Evolutionary conservation across 305 asterid genomes (phyloP), one percentile per base, ranked within the genome.

Genomic region (Fraxinus nigra): DNA sequence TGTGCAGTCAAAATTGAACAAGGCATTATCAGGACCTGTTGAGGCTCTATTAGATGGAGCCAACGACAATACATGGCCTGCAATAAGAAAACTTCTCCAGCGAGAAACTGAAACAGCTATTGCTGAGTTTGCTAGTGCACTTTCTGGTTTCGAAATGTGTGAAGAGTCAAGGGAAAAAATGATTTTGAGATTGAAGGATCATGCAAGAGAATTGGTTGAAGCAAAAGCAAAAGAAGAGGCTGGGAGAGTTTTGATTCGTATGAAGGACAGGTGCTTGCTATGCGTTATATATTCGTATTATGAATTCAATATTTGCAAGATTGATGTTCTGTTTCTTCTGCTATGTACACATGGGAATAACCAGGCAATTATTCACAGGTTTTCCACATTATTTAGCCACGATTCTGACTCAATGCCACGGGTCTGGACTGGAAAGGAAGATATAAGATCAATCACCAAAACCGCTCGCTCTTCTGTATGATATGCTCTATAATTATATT

Each of bases 401-500:
- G 99, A 97, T 89, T 82, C 97, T 16, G 99, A 95, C 85, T 93
- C 98, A 61, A 92, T 97, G 96, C 99, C 99, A 51, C 94, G 99
- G 16, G 92, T 97, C 84, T 97, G 99, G 99, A 93, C 98, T 4
- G 99, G 98, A 69, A 97, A 97, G 90, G 99, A 97, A 92, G 99
- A 97, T 84, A 97, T 97, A 85, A 93, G 96, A 82, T 95, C 97
- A 51, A 97, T 97, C 87, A 97, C 99, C 78, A 97, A 92, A 85
- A 90, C 94, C 84, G 99, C 99, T 65, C 97, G 99, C 83, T 93
- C 98, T 81, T 86, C 97, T 87, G 99, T 97, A 95, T 84, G 99
- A 79, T 82, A 73, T 80, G 43, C 80, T 81, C 54, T 61, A 43
- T 43, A 85, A 76, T 78, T 72, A 35, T 46, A 75, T 75, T 69